Evolutionary conservation across 495 filamentous ascomycete genomes (phyloP), one percentile per base, ranked within the genome.

Genomic region (Xylaria intraflava): DNA sequence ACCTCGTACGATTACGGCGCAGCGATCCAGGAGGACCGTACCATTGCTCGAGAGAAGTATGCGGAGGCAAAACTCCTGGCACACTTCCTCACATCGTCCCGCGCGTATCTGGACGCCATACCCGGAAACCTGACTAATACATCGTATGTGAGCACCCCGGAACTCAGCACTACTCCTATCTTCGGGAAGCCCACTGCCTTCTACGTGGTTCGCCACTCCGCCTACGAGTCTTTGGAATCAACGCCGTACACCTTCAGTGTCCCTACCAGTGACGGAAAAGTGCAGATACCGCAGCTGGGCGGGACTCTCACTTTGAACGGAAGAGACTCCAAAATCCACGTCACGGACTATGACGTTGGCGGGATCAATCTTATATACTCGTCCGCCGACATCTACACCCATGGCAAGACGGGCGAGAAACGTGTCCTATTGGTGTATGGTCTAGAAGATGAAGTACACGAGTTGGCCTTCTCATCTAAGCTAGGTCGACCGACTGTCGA

Each of bases 1-100:
- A 87, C 87, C 2, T 84, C 79, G 2, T 89, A 90, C 58, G 83
- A 90, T 58, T 90, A 88, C 58, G 83, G 78, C 33, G 79, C 84
- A 29, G 64, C 66, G 3, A 86, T 92, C 30, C 73, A 75, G 2
- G 88, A 93, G 64, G 80, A 83, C 40, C 46, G 71, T 30, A 78
- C 85, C 7, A 65, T 91, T 24, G 69, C 70, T 12, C 75, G 88
- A 23, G 85, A 89, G 58, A 92, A 92, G 66, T 91, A 90, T 63
- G 85, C 82, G 48, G 85, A 91, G 59, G 67, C 87, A 33, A 93
- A 90, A 53, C 74, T 91, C 1, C 65, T 87, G 56, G 86, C 77
- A 19, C 85, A 87, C 59, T 92, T 91, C 69, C 64, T 83, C 42
- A 83, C 83, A 54, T 80, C 79, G 1, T 85, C 83, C 6, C 85